Evolutionary conservation across 305 asterid genomes (phyloP), one percentile per base, ranked within the genome.

Genomic region (Solanum hybrid): DNA sequence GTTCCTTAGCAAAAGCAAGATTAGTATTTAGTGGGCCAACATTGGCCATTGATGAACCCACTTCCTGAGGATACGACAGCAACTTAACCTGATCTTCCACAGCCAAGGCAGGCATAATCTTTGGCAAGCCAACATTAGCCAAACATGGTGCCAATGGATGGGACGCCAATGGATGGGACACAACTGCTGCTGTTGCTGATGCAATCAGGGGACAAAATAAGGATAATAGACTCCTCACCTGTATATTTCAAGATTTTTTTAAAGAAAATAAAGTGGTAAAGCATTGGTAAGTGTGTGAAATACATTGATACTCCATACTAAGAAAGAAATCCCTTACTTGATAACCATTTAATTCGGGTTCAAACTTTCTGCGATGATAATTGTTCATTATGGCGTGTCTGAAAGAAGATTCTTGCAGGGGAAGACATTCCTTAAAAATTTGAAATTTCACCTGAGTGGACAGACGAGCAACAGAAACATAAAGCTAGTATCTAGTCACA

Each of bases 351-450:
- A 96, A 98, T 92, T 96, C 97, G 90, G 93, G 98, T 57, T 93
- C 92, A 92, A 96, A 96, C 92, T 95, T 96, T 7, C 69, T 39
- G 78, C 96, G 96, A 84, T 78, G 88, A 89, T 96, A 94, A 84
- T 94, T 96, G 92, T 95, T 95, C 92, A 42, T 89, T 91, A 96
- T 93, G 86, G 94, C 91, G 31, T 86, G 89, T 91, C 89, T 95
- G 69, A 96, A 93, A 89, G 94, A 89, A 83, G 86, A 93, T 93
- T 96, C 98, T 11, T 90, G 94, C 88, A 96, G 61, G 81, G 99
- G 99, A 91, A 96, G 94, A 88, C 96, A 96, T 90, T 94, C 97
- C 91, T 91, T 95, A 91, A 91, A 94, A 89, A 94, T 95, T 88
- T 88, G 93, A 87, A 96, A 96, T 42, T 92, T 92, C 81, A 96